A percentile compares a stretch with the other conserved stretches of the same genome.
These are phyloP conservation scores for Myxozyma vanderwaltii DNA, from an alignment of 805 yeast genomes.

Conservation along the genomic window DNA sequence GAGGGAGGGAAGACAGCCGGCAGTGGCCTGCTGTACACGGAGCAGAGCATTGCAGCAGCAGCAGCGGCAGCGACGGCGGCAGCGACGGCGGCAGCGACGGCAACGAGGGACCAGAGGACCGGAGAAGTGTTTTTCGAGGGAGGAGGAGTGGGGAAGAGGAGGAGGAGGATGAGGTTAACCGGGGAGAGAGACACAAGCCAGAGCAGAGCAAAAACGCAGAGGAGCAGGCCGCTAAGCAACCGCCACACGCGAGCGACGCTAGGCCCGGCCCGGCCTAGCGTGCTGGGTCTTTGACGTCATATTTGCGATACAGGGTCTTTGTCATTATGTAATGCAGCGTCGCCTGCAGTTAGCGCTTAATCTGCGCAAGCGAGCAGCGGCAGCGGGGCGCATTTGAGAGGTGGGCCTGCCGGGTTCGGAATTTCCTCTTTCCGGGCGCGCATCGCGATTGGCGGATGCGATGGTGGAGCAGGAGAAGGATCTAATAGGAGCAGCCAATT, in stretches of 20 bases:
- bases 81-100: background rate
- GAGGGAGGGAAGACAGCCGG: slow-evolving; percentile 5
- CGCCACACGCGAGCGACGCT: background rate
- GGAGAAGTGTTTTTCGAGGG: background rate
- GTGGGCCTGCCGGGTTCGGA: too few species aligned
- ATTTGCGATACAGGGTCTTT: background rate
- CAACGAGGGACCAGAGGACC: background rate
- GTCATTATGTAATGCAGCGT: background rate
- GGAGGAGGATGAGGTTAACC: background rate
- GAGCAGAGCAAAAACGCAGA: background rate
- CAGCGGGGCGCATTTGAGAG: too few species aligned
- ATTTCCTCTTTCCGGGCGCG: too few species aligned
- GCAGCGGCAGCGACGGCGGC: background rate
- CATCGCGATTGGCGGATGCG: too few species aligned
- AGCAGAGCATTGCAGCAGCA: background rate
- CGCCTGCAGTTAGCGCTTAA: too few species aligned
- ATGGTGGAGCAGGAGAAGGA: too few species aligned
- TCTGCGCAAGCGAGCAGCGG: too few species aligned
- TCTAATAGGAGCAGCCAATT: too few species aligned
- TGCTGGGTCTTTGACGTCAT: background rate
- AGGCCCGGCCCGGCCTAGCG: background rate
- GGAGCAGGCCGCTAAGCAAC: background rate
- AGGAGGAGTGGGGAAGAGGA: background rate
- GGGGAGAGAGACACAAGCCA: too few species aligned
- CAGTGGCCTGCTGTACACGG: too few species aligned